These are phyloP conservation scores for Dictyostelium intermedium DNA, from an alignment of 78 protist genomes.

Conservation along the genomic window DNA sequence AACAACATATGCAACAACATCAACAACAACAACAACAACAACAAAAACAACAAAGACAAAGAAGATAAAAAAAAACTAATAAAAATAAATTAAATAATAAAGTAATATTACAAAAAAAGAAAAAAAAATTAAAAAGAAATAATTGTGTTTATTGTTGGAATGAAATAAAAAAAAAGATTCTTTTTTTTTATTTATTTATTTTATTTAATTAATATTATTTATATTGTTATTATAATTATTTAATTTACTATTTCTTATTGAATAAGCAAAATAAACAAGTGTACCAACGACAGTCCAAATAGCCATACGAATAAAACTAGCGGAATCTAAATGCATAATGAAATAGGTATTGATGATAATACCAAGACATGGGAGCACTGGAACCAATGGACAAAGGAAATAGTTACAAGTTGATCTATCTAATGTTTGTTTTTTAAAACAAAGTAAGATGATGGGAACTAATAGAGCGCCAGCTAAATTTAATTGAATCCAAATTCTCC, in stretches of 20 bases:
- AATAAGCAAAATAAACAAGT: constrained; percentile 67
- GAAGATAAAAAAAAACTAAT: background rate
- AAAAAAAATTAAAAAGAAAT: too few species aligned
- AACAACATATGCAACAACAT: constrained; percentile 9
- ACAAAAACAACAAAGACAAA: background rate
- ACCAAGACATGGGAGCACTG: constrained; percentile 69
- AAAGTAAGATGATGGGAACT: background rate
- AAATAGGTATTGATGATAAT: constrained; percentile 65
- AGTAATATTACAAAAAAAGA: too few species aligned
- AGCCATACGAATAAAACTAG: constrained; percentile 28
- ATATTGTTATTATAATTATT: background rate
- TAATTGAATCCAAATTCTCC: constrained; percentile 17
- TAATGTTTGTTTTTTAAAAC: constrained; percentile 4
- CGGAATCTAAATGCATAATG: constrained; percentile 63
- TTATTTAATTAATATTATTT: background rate
- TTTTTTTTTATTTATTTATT: too few species aligned
- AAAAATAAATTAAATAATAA: too few species aligned
- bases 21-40: background rate
- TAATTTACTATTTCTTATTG: constrained; percentile 77
- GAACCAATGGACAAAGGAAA: background rate
- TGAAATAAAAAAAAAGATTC: too few species aligned
- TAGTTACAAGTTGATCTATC: background rate
- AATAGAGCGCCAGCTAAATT: background rate
- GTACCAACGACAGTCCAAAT: constrained; percentile 76
- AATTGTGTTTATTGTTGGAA: too few species aligned